These are phyloP conservation scores for Populus hybrid DNA, from an alignment of 441 rosid genomes.

Conservation along the genomic window DNA sequence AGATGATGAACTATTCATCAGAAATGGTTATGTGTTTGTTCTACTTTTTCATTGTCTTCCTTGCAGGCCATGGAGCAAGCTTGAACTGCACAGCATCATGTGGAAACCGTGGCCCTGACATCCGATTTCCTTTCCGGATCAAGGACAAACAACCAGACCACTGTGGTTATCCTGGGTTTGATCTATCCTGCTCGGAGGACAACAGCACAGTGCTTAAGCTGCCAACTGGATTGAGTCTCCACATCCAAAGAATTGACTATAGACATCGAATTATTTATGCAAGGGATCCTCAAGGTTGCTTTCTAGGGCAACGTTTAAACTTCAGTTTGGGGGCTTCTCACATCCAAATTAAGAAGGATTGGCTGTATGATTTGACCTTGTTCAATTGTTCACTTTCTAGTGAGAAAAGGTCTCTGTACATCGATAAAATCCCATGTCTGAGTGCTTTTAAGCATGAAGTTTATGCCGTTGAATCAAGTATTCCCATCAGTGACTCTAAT, in stretches of 20 bases:
- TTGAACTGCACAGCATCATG: no score
- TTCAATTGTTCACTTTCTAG: constrained; percentile 6
- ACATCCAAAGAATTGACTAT: no score
- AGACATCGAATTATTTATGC: no score
- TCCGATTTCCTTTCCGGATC: no score
- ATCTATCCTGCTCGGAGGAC: no score
- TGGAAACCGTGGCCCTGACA: no score
- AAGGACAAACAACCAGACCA: no score
- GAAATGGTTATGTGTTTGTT: neutral
- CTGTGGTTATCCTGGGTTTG: no score
- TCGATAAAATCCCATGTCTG: neutral
- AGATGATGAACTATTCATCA: neutral
- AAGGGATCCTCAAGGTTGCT: constrained; percentile 4
- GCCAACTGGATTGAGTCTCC: no score
- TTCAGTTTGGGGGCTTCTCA: constrained; percentile 1
- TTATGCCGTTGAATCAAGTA: rapidly evolving
- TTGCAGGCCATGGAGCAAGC: no score
- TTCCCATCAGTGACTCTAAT: rapidly evolving
- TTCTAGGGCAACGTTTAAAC: neutral
- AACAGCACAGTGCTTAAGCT: no score
- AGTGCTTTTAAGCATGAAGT: neutral
- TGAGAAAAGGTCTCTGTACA: neutral
- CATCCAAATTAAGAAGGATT: neutral
- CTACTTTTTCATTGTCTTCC: no score
- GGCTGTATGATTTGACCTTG: rapidly evolving